Evolutionary conservation across 495 filamentous ascomycete species (phyloP).

Genomic region (Penicillium parvum): DNA sequence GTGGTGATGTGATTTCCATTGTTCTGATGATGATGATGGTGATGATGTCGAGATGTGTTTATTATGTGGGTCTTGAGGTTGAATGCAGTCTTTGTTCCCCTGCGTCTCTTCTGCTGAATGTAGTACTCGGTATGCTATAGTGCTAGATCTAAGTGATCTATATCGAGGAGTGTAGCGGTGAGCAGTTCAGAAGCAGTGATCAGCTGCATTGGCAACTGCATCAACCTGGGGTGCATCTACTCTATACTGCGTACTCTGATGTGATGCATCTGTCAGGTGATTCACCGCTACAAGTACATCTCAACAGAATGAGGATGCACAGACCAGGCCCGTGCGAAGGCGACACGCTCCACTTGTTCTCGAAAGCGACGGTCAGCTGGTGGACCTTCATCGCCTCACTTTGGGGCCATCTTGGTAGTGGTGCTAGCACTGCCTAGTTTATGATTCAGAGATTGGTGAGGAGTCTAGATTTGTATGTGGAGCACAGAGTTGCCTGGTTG

Average conservation of each 20-base stretch:
- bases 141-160: background rate
- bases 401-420: no score
- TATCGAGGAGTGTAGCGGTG: slow-evolving; percentile 7
- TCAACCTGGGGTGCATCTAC: slow-evolving; percentile 12
- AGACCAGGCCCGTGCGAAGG: slow-evolving; percentile 11
- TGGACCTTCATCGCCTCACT: slow-evolving; percentile 22
- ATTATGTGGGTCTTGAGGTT: slow-evolving; percentile 14
- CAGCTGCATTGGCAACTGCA: slow-evolving; percentile 8
- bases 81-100: background rate
- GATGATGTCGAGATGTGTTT: slow-evolving; percentile 13
- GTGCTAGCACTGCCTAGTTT: no score
- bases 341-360: slow-evolving; percentile 19
- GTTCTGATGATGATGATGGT: background rate
- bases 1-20: slow-evolving; percentile 5
- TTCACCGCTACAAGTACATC: background rate
- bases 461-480: no score
- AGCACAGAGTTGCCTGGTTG: slow-evolving; percentile 1
- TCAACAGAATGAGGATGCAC: background rate
- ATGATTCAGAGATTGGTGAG: no score
- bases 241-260: background rate
- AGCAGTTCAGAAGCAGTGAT: background rate
- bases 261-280: slow-evolving; percentile 16
- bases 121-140: slow-evolving; percentile 2
- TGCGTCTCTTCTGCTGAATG: background rate
- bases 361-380: slow-evolving; percentile 13